phyloP scores from a whole-genome alignment of 768 basidiomycete species.

The Tricholomella constricta region DNA sequence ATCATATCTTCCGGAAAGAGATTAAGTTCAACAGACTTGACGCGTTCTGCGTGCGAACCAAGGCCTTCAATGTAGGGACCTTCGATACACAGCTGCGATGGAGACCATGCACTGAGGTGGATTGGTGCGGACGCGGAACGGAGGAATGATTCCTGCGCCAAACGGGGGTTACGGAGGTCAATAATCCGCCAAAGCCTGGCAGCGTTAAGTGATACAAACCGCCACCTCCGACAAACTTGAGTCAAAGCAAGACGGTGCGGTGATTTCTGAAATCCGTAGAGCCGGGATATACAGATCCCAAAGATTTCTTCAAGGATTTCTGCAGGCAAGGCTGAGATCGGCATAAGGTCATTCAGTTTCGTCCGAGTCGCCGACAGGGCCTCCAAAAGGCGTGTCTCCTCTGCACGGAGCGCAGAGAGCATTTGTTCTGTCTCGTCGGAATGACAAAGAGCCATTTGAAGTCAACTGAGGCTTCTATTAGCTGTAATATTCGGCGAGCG shows the following conservation, averaged over 20 bases:
- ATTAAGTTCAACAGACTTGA: slow-evolving; percentile 37
- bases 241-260: slow-evolving; percentile 39
- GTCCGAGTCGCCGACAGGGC: slow-evolving; percentile 29
- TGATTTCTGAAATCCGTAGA: slow-evolving; percentile 30
- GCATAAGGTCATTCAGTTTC: slow-evolving; percentile 27
- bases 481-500: not conserved
- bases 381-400: slow-evolving; percentile 28
- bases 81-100: slow-evolving; percentile 26
- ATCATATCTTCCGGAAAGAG: slow-evolving; percentile 38
- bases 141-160: slow-evolving; percentile 35
- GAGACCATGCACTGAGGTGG: slow-evolving; percentile 33
- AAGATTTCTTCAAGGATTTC: slow-evolving; percentile 46
- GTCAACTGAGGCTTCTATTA: not conserved
- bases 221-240: slow-evolving; percentile 43
- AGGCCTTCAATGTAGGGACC: slow-evolving; percentile 25
- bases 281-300: slow-evolving; percentile 36
- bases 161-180: slow-evolving; percentile 35
- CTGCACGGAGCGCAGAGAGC: slow-evolving; percentile 20
- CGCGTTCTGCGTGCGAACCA: slow-evolving; percentile 27
- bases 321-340: slow-evolving; percentile 35
- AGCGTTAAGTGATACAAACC: slow-evolving; percentile 33
- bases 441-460: not conserved
- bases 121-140: slow-evolving; percentile 38
- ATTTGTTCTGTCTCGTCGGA: slow-evolving; percentile 4
- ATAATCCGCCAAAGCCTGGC: slow-evolving; percentile 42